Base-by-base conservation (phyloP, 2,329 filamentous ascomycete genomes). In the Ceratocystis huliohia region DNA sequence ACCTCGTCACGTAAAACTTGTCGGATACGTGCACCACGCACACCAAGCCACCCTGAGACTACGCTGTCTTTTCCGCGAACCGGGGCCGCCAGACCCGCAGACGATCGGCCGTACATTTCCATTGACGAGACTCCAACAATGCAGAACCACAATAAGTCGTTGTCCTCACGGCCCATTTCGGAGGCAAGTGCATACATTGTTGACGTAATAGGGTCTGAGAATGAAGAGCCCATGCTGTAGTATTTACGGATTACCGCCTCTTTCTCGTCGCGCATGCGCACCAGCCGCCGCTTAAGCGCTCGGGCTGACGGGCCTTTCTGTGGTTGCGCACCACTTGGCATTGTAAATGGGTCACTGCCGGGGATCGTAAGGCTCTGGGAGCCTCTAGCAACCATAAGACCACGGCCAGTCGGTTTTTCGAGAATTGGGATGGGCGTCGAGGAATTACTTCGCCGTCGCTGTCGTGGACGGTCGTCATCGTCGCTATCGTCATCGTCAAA, bases 71-170 rank as follows among this genome's bases (percentile, higher is more conserved):
- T 85, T 69, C 76, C 75, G 48, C 81, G 79, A 15, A 82, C 78
- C 0, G 82, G 78, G 1, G 85, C 81, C 20, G 88, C 87, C 37
- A 94, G 81, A 28, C 91, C 91, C 13, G 89, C 87, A 57, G 89
- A 90, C 22, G 90, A 93, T 66, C 90, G 86, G 17, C 92, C 92
- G 70, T 94, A 96, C 0, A 96, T 82, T 74, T 96, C 92, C 76
- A 96, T 87, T 17, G 91, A 96, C n/a, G 89, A 91, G 45, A 96
- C 90, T 5, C 94, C 94, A 30, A 99, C 90, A 72, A 97, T 96
- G 5, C 91, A 86, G 67, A 96, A 82, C 94, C 94, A 99, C 15
- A 99, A 81, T 25, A 97, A 80, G 72, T 99, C 92, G 72, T 97
- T 99, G 75, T 97, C 93, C 79, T 97, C 94, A 65, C 92, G 88